Evolutionary conservation across 2,329 filamentous ascomycete genomes (phyloP), one percentile per base, ranked within the genome.

Genomic region (Aureobasidium sp.): DNA sequence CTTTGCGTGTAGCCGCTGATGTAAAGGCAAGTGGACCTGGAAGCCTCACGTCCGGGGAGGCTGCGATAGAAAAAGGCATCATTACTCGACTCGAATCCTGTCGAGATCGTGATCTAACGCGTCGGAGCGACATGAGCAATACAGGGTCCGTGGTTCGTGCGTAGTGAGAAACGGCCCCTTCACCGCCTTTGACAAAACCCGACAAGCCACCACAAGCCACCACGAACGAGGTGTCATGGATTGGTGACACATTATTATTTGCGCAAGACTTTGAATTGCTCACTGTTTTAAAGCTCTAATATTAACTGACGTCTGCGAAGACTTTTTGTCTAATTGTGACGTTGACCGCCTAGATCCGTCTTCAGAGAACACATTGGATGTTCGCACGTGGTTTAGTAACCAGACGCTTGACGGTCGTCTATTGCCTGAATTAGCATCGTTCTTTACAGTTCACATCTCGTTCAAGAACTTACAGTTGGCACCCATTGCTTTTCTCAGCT

Each of bases 401-500:
- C 45, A 9, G 57, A 49, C 32, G 57, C 29, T 42, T 59, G 57
- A 36, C 57, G 57, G 30, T 59, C 57, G 16, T 59, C 57, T 59
- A 10, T 29, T 11, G 9, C 10, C 6, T 16, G 27, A 4, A n/a
- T 57, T 9, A 57, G 39, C n/a, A 34, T 44, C 30, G 6, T 36
- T 45, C 39, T 44, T 27, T 5, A 1, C 13, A 15, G 21, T 7
- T 3, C 29, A 8, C 4, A 11, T 45, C 16, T 3, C 9, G 2
- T 30, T 27, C 21, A 21, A 30, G 8, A 3, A 50, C 57, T 59
- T 42, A 59, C 57, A 59, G 45, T 59, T 59, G 34, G 57, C 57
- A 15, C 57, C 57, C 57, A 59, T 59, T 25, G 57, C 57, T 29
- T 25, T 59, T 59, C 57, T 49, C 57, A 59, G n/a, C 36, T 59